Evolutionary conservation across 129 eudicot species (phyloP), one percentile per base, ranked within the genome.

Genomic region (Glebionis coronaria): DNA sequence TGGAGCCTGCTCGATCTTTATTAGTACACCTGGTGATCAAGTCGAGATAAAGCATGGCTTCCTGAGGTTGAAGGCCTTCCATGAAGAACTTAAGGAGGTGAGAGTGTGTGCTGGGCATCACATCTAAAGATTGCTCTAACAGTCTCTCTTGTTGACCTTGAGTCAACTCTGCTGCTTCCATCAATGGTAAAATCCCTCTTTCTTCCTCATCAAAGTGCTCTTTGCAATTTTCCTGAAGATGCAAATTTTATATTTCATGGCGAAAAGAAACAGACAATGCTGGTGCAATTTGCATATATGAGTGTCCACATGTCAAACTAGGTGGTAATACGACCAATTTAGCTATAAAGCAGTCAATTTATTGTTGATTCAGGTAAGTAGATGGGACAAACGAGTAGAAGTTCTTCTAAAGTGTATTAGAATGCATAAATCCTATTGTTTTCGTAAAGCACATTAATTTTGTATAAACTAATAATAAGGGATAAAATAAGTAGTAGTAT

Each of bases 181-280:
- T 78, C 63, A 85, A 76, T 40, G 98, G 87, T 61, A 92, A 54
- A 35, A 92, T 72, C 68, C 84, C 80, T 20, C 68, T 82, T 69
- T 92, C 98, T 69, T 91, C 98, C 75, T 83, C 95, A 46, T 83
- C 85, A 80, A 92, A 92, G 73, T 92, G 96, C 68, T 88, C 58
- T 52, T 75, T 86, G 82, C 95, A 85, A 12, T 88, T 79, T 35
- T 68, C 87, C 98, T 92, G 88, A 21, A 40, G 38, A 73, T 12
- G 45, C 25, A 54, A 49, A 49, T n/a, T 54, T 35, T 28, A n/a
- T 20, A 14, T 69, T 40, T 58, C 4, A 58, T 23, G 42, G 10
- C 28, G n/a, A 55, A 27, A 28, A 3, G 42, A 35, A 6, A 7
- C 42, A 35, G 42, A 35, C 42, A 35, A 35, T 2, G 42, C 10